phyloP scores from a whole-genome alignment of 345 rosid species.

The Eucalyptus brandiana region DNA sequence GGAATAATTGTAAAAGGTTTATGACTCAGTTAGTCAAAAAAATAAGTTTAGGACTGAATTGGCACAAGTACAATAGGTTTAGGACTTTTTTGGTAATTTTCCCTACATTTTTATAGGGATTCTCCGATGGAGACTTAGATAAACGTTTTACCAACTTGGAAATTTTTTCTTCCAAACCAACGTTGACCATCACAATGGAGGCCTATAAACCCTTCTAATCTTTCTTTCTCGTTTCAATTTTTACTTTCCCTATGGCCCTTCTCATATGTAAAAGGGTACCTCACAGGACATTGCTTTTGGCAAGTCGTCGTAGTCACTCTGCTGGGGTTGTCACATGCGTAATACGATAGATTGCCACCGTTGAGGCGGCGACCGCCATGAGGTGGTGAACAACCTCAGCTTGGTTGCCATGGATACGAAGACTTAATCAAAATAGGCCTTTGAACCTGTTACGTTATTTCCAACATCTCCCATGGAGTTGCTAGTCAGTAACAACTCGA shows the following conservation, averaged over 20 bases:
- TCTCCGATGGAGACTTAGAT: not conserved
- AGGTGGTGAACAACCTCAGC: not conserved
- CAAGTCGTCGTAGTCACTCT: not conserved
- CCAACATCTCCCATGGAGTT: not conserved
- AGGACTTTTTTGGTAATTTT: too few relatives aligned
- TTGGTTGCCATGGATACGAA: not conserved
- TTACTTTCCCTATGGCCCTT: not conserved
- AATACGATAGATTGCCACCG: not conserved
- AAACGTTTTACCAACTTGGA: not conserved
- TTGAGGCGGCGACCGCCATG: not conserved
- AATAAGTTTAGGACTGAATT: too few relatives aligned
- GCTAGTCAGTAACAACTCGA: not conserved
- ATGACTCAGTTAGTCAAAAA: too few relatives aligned
- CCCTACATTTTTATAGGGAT: not conserved
- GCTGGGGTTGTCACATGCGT: not conserved
- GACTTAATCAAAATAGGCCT: not conserved
- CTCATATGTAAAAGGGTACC: not conserved
- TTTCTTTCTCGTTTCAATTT: not conserved
- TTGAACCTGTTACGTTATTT: not conserved
- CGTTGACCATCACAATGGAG: not conserved
- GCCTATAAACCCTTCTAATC: not conserved
- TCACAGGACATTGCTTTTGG: not conserved
- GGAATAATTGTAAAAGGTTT: too few relatives aligned
- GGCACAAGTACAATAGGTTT: too few relatives aligned
- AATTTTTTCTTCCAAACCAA: not conserved